Percentiles rank a stretch among this genome's conserved stretches.
These are phyloP conservation scores for Trichosporon ovoides DNA, from an alignment of 1,284 basidiomycete species.

Conservation along the genomic window DNA sequence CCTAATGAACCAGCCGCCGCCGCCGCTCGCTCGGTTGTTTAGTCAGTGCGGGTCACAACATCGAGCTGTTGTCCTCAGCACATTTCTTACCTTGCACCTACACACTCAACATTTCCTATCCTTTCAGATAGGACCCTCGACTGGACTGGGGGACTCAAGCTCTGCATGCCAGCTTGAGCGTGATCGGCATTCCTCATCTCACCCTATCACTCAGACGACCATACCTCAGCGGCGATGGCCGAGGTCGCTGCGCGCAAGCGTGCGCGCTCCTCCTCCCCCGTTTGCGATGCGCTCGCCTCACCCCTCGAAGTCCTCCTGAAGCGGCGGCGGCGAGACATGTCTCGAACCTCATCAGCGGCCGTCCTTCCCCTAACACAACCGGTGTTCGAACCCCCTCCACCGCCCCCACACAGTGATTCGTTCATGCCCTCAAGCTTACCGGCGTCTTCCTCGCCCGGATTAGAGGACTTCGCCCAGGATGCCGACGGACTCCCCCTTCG, in stretches of 20 bases:
- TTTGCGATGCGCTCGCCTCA: constrained; percentile 31
- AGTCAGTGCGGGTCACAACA: too few species aligned
- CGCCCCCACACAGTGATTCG: neutral
- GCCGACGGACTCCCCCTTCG: neutral
- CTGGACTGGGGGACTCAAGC: too few species aligned
- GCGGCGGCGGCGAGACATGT: constrained; percentile 27
- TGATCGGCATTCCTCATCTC: neutral
- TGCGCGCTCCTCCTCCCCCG: constrained; percentile 37
- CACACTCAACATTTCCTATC: too few species aligned
- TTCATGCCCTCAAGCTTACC: neutral
- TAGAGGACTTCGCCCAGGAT: neutral
- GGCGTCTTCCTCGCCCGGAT: neutral
- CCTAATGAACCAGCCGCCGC: neutral
- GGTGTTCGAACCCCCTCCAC: neutral
- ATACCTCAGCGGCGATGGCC: constrained; percentile 7
- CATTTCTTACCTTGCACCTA: too few species aligned
- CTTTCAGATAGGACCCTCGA: too few species aligned
- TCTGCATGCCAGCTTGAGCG: neutral
- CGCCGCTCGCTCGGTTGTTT: too few species aligned
- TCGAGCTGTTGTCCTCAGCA: too few species aligned
- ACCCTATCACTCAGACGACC: neutral
- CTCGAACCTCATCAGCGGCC: neutral
- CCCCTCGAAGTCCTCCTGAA: constrained; percentile 42
- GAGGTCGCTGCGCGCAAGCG: constrained; percentile 31
- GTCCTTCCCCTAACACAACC: neutral